Base-by-base conservation (phyloP, 306 rosid genomes). In the Hylodesmum podocarpum region DNA sequence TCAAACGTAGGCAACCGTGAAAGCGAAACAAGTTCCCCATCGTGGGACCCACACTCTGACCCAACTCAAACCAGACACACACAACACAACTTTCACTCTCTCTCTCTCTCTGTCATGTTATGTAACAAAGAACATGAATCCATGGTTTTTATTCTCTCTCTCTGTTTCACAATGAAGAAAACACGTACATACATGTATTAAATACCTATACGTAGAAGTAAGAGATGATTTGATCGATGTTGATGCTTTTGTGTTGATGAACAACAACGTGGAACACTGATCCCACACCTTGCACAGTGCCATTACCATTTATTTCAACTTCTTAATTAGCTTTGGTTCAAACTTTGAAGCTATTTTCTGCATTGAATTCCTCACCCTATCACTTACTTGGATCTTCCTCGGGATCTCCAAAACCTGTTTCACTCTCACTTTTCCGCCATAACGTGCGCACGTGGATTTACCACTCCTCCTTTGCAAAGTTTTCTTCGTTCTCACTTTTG, bases 301-400 rank as follows among this genome's bases (percentile, higher is more conserved):
- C 7, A 8, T 44, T 37, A 66, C 76, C 76, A 19, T 34, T 80
- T 14, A 65, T 80, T 36, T 74, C 43, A 41, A 43, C 18, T 74
- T 15, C 80, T 74, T 6, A 70, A n/a, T 57, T 78, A 34, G 36
- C 72, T 74, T 58, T 21, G 49, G 15, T 80, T 70, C 53, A 63
- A 70, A 70, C 63, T n/a, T n/a, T n/a, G n/a, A n/a, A n/a, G n/a
- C 70, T 14, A 55, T 40, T 70, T 73, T n/a, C 44, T 67, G 37
- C 71, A 16, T 80, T 58, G 2, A 21, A 55, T 75, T 73, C 15
- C 55, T 46, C 76, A 25, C 53, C 54, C 72, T 57, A 74, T 72
- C 54, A 89, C 87, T 83, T 78, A n/a, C 44, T 78, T 66, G 87
- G 82, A 86, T 91, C 91, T 80, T 79, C 70, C 37, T 83, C 73